Evolutionary conservation across 441 rosid genomes (phyloP).

Genomic region (Syzygium syzygioides): DNA sequence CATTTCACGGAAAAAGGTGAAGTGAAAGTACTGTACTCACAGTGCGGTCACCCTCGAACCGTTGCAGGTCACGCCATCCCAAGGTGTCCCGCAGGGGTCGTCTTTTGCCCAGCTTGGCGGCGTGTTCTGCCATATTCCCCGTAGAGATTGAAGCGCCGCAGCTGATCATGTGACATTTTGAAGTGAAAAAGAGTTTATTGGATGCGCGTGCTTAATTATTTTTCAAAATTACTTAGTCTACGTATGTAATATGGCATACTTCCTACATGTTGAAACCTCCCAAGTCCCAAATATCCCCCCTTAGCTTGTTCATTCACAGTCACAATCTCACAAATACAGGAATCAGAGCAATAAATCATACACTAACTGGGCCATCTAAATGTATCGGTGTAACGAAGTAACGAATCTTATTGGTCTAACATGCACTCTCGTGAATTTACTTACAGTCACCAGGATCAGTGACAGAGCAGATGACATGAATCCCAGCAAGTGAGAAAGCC

Average conservation of each 20-base stretch:
- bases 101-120: conserved; percentile 6
- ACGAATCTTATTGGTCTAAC: neutral
- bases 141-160: conserved; percentile 9
- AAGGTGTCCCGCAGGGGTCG: conserved; percentile 11
- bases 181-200: neutral
- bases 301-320: neutral
- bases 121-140: conserved; percentile 1
- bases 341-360: neutral
- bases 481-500: neutral
- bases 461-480: neutral
- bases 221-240: neutral
- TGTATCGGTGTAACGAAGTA: too few species aligned
- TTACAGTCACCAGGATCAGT: conserved; percentile 11
- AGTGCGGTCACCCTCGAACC: conserved; percentile 2
- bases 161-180: neutral
- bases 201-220: neutral
- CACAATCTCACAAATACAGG: neutral
- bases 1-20: neutral
- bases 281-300: neutral
- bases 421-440: neutral
- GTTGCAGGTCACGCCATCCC: conserved; percentile 15
- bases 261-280: neutral
- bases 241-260: neutral
- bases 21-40: neutral
- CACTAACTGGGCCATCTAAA: neutral